Percentiles rank a stretch among this genome's conserved stretches.
Evolutionary conservation across 2,329 filamentous ascomycete genomes (phyloP).

Genomic region (Claviceps fusiformis): DNA sequence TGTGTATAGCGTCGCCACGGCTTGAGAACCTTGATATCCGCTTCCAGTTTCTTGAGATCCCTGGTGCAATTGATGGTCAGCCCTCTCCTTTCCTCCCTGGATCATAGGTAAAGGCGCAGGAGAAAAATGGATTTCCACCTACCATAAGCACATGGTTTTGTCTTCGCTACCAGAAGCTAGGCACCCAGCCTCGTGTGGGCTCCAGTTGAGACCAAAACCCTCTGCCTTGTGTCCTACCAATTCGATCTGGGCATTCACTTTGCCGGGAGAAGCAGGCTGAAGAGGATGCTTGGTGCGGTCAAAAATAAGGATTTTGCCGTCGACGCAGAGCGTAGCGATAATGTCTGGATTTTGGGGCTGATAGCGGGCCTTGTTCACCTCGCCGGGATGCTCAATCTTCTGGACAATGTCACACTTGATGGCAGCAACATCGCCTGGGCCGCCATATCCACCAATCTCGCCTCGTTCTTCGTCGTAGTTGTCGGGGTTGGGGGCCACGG

Average conservation of each 20-base stretch:
- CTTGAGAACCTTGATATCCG: conserved; percentile 54
- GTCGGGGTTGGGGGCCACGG: conserved; percentile 55
- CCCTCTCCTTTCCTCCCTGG: neutral
- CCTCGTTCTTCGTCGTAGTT: conserved; percentile 87
- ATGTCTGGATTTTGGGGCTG: conserved; percentile 96
- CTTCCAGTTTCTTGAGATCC: conserved; percentile 67
- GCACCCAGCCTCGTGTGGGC: conserved; percentile 65
- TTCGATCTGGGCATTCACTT: conserved; percentile 69
- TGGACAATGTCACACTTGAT: conserved; percentile 89
- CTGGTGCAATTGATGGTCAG: conserved; percentile 24
- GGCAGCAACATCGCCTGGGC: conserved; percentile 51
- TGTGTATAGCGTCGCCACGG: conserved; percentile 69
- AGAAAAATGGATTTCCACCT: conserved; percentile 15
- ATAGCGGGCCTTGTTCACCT: conserved; percentile 97
- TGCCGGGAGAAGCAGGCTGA: conserved; percentile 48
- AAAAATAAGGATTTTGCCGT: conserved; percentile 82
- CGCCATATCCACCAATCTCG: conserved; percentile 88
- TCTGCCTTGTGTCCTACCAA: conserved; percentile 75
- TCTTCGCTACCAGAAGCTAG: conserved; percentile 89
- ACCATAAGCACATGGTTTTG: conserved; percentile 83
- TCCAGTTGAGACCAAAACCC: conserved; percentile 91
- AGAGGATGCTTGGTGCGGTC: conserved; percentile 89
- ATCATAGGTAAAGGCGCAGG: neutral
- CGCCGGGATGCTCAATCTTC: conserved; percentile 89
- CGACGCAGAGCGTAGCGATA: conserved; percentile 82